Conservation (phyloP, 495 filamentous ascomycete genomes). For the Tricharina praecox region DNA sequence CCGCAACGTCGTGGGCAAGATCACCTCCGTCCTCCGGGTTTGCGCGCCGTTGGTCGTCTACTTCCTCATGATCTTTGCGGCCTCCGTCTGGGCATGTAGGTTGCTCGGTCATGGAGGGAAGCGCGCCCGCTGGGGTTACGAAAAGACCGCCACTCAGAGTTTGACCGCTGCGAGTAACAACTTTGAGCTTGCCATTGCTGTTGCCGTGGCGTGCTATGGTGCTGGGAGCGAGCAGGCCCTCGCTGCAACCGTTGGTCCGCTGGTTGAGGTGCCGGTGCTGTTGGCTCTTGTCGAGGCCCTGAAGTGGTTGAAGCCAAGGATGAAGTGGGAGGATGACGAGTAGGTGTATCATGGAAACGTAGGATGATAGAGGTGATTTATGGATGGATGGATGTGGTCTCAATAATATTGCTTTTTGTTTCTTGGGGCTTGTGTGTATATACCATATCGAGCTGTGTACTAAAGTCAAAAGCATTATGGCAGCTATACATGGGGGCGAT, state of each 20-base stretch:
- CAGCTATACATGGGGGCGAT: too few species aligned
- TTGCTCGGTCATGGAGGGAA: constrained; percentile 19
- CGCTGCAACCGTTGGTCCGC: constrained; percentile 74
- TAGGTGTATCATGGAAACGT: too few species aligned
- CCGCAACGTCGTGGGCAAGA: constrained; percentile 60
- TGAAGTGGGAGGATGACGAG: constrained; percentile 34
- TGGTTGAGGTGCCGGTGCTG: constrained; percentile 83
- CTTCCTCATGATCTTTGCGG: constrained; percentile 55
- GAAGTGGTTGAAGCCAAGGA: constrained; percentile 38
- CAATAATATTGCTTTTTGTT: too few species aligned
- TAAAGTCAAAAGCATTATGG: too few species aligned
- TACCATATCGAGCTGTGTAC: too few species aligned
- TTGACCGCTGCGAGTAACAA: constrained; percentile 94
- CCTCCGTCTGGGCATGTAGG: constrained; percentile 36
- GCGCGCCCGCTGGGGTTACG: constrained; percentile 44
- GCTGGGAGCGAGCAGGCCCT: constrained; percentile 66
- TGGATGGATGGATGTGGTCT: too few species aligned
- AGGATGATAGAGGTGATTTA: too few species aligned
- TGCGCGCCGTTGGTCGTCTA: constrained; percentile 68
- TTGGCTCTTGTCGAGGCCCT: constrained; percentile 66
- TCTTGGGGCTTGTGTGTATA: too few species aligned
- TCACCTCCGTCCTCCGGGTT: constrained; percentile 65
- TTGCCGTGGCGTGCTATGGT: constrained; percentile 73
- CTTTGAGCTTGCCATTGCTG: constrained; percentile 86
- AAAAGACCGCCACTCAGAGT: constrained; percentile 58